Conservation (phyloP, 108 stramenopile genomes). For the Nitzschia putrida region DNA sequence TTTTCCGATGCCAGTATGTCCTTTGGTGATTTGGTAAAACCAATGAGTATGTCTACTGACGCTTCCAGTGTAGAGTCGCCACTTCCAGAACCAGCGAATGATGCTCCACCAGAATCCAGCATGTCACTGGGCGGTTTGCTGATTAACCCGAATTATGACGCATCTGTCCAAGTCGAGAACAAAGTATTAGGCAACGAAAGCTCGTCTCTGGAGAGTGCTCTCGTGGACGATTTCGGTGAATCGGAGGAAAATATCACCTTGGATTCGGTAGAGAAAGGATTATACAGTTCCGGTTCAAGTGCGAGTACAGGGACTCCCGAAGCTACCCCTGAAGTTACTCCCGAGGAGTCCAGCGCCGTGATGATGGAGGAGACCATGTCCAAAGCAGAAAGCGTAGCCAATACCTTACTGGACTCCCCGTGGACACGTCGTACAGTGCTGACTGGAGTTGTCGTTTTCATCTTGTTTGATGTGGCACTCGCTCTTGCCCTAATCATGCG, state of each 20-base stretch:
- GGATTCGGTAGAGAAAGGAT: no score
- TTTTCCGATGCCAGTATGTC: constrained; percentile 25
- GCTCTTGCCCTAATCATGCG: neutral
- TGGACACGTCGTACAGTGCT: constrained; percentile 4
- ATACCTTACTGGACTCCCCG: neutral
- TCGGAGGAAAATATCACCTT: no score
- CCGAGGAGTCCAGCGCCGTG: no score
- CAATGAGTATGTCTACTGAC: constrained; percentile 9
- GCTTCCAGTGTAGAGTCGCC: neutral
- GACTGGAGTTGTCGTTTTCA: constrained; percentile 3
- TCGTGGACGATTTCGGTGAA: no score
- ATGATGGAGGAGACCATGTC: no score
- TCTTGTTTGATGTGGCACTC: constrained; percentile 7
- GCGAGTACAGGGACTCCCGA: no score
- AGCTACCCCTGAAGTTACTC: no score
- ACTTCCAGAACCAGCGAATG: neutral
- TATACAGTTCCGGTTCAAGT: no score
- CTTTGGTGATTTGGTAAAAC: constrained; percentile 10
- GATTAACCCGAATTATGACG: no score
- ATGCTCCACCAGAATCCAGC: neutral
- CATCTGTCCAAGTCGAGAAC: neutral
- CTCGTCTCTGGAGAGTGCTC: no score
- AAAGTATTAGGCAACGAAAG: neutral
- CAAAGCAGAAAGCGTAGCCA: no score
- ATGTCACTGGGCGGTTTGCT: constrained; percentile 2